Evolutionary conservation across 257 asterid genomes (phyloP).

Genomic region (Solanum tarijense): DNA sequence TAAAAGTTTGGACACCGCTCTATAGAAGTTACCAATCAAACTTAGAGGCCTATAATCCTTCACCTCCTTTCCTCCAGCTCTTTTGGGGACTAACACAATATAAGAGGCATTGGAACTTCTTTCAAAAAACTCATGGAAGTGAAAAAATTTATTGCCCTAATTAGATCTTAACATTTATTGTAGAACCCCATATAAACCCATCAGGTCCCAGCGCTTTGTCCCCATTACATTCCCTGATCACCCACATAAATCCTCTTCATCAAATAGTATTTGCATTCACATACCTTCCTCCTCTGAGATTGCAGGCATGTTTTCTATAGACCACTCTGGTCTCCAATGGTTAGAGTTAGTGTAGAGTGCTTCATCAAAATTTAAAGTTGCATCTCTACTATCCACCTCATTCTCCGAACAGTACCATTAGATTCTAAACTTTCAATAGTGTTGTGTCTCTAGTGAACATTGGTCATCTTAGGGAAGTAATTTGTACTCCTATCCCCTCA

Average conservation of each 20-base stretch:
- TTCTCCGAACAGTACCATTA: neutral
- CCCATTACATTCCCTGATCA: neutral
- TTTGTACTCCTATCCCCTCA: neutral
- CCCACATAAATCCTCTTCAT: neutral
- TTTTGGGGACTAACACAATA: neutral
- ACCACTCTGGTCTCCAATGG: neutral
- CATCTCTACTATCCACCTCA: neutral
- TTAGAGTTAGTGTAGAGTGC: neutral
- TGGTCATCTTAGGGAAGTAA: neutral
- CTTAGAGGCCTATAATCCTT: neutral
- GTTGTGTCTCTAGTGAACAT: neutral
- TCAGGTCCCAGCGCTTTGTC: neutral
- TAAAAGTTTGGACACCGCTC: neutral
- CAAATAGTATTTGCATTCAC: neutral
- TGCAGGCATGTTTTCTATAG: neutral
- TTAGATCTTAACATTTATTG: neutral
- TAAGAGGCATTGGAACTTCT: neutral
- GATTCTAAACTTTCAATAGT: neutral
- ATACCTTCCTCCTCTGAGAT: neutral
- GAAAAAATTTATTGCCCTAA: neutral
- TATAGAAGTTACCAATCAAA: neutral
- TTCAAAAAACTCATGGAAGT: neutral
- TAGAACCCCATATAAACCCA: neutral
- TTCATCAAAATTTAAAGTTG: neutral
- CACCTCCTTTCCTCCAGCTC: neutral